Evolutionary conservation across 2,329 filamentous ascomycete species (phyloP).

Genomic region (Cordyceps militaris): DNA sequence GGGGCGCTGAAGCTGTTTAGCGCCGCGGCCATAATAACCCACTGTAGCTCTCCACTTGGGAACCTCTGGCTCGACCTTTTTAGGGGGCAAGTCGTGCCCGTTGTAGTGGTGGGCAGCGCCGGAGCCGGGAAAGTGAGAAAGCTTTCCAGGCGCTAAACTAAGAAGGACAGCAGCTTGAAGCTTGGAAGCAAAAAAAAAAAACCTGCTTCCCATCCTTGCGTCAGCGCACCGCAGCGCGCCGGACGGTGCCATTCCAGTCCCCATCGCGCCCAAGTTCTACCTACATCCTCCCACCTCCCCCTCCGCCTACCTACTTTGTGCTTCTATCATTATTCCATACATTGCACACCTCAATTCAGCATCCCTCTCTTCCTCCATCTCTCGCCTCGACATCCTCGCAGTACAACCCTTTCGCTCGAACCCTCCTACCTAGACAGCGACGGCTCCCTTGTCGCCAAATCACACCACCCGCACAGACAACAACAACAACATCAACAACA

Average conservation of each 20-base stretch:
- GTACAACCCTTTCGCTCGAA: background rate
- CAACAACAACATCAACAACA: background rate
- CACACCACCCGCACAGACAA: too few relatives aligned
- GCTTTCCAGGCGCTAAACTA: background rate
- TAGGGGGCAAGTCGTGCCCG: background rate
- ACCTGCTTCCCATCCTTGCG: conserved; percentile 12
- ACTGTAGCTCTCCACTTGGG: conserved; percentile 2
- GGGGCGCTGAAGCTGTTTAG: background rate
- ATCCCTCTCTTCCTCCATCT: background rate
- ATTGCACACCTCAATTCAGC: background rate
- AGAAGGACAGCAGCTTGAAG: background rate
- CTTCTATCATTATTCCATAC: background rate
- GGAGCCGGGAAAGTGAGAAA: background rate
- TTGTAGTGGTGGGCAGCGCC: background rate
- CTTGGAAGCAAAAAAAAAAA: background rate
- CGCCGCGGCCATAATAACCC: background rate
- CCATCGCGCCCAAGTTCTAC: background rate
- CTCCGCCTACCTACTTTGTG: background rate
- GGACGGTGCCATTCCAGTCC: background rate
- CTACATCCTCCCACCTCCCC: background rate
- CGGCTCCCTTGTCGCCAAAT: background rate
- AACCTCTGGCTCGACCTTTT: background rate
- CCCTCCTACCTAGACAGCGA: background rate
- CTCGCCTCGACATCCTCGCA: background rate
- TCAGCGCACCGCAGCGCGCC: background rate